A percentile compares a stretch with the other conserved stretches of the same genome.
These are phyloP conservation scores for Rhodamnia argentea DNA, from an alignment of 345 rosid species.

Conservation along the genomic window DNA sequence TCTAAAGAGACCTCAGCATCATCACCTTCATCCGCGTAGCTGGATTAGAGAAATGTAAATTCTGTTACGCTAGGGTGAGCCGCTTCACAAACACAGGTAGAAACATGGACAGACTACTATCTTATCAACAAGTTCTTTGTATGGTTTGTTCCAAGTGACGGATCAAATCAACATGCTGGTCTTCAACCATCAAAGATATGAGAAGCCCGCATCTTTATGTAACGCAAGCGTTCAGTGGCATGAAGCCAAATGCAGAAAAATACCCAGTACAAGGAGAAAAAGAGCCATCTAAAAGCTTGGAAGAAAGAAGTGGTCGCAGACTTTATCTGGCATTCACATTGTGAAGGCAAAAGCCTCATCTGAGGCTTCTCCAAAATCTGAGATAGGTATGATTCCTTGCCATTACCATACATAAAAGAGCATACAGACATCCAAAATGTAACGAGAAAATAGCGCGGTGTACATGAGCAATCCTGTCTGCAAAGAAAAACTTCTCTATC, in stretches of 20 bases:
- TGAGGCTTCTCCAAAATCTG: neutral
- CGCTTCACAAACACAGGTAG: neutral
- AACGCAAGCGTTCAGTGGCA: neutral
- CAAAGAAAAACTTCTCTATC: neutral
- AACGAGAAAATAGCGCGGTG: neutral
- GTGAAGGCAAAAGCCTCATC: neutral
- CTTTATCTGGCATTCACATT: neutral
- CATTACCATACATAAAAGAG: neutral
- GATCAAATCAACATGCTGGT: neutral
- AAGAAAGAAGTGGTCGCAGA: no score
- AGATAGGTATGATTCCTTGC: neutral
- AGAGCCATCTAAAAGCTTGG: no score
- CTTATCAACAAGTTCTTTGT: neutral
- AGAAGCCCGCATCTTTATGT: neutral
- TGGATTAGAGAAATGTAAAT: neutral
- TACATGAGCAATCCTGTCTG: neutral
- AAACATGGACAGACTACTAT: neutral
- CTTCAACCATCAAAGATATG: neutral
- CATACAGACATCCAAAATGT: neutral
- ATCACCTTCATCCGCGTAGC: slow-evolving; percentile 13
- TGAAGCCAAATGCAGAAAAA: neutral
- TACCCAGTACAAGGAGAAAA: neutral
- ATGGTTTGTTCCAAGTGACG: neutral
- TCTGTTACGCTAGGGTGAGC: neutral
- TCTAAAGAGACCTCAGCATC: slow-evolving; percentile 29